Conservation (phyloP, 345 rosid genomes). For the Corchorus capsularis region DNA sequence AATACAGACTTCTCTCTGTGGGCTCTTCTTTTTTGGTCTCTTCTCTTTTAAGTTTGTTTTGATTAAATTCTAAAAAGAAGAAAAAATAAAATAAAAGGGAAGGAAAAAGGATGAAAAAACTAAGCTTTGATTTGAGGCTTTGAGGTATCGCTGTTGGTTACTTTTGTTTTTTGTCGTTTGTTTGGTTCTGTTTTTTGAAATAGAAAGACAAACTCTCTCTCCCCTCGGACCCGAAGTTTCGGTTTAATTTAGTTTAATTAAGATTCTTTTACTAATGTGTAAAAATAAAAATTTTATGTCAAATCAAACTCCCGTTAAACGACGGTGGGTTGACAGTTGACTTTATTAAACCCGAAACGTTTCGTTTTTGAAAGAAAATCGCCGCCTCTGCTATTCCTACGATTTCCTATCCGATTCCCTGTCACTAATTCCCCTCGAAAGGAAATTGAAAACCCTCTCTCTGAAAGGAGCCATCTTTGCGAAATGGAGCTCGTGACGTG, state of each 20-base stretch:
- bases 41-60: neutral
- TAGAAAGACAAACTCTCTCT: slow-evolving; percentile 10
- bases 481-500: neutral
- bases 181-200: slow-evolving; percentile 16
- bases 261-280: too few species aligned
- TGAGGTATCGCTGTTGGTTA: neutral
- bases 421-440: neutral
- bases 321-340: neutral
- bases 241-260: slow-evolving; percentile 24
- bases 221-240: slow-evolving; percentile 28
- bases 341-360: neutral
- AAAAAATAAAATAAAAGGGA: too few species aligned
- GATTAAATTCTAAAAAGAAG: neutral
- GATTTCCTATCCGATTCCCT: neutral
- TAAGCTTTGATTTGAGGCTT: neutral
- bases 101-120: neutral
- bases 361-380: neutral
- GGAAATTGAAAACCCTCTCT: neutral
- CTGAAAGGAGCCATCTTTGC: neutral
- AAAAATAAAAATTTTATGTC: neutral
- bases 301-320: neutral
- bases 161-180: neutral
- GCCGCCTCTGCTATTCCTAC: neutral
- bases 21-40: slow-evolving; percentile 24
- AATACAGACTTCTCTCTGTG: slow-evolving; percentile 24